Base-by-base conservation (phyloP, 106 monocot genomes). In the Dioscorea zingiberensis region DNA sequence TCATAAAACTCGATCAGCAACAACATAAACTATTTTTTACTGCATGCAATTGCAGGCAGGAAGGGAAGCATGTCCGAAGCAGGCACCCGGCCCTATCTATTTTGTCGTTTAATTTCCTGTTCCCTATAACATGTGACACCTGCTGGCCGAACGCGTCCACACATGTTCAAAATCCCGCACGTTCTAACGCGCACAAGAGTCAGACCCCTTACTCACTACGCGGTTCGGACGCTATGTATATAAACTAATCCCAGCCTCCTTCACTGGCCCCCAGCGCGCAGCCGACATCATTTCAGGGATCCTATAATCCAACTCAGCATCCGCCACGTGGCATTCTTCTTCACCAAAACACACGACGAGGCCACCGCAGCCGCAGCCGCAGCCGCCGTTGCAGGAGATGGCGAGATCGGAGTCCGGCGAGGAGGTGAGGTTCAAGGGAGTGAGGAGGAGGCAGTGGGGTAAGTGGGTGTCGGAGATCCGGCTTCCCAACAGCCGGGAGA, bases 401-500 rank as follows among this genome's bases (percentile, higher is more conserved):
- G 22, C 13, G 63, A 45, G 21, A 58, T 48, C 38, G 21, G 11
- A 3, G 7, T 49, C 57, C 55, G 57, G 24, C 29, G 45, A 54
- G 6, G 55, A 14, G n/a, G 62, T 4, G 14, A 48, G 58, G 70
- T 88, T 69, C 55, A 82, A 65, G 73, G 89, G 84, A 0, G 81
- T 89, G 25, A 56, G 89, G 66, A 71, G 62, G 76, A 65, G 89
- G 69, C 76, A 73, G 68, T 85, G 82, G 89, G 89, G 89, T 19
- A 62, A 64, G 46, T 89, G 89, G 89, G 89, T 89, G n/a, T 82
- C 89, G 13, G 89, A 89, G 74, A 82, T 89, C 47, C 58, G 89
- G 26, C 74, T 89, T 3, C 89, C 85, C 46, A 76, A 76, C 18
- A 78, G 81, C 73, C 78, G 79, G 27, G 71, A 78, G n/a, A 54